Evolutionary conservation across 1,284 basidiomycete genomes (phyloP), one percentile per base, ranked within the genome.

Genomic region (Cryptococcus sp.): DNA sequence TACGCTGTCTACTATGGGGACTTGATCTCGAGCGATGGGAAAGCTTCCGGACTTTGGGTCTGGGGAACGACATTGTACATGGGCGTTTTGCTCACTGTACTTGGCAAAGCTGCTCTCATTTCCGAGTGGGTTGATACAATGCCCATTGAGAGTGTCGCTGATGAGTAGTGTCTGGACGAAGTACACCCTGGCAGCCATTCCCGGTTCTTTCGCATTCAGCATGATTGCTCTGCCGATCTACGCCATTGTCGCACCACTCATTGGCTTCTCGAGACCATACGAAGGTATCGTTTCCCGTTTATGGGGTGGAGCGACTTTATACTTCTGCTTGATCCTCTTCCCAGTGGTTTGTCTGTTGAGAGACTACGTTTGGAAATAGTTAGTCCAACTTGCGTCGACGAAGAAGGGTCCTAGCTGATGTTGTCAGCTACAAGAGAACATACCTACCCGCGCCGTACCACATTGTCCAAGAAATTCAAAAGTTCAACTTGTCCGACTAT

Each of bases 401-500:
- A 24, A 28, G 18, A 3, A 28, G 25, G n/a, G 25, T 18, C 32
- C 32, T 34, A 9, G 16, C 32, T 34, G 32, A 34, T 16, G 16
- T 34, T 16, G 9, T 9, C 66, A 92, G 89, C 72, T 96, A 94
- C 71, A 84, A 85, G 58, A 81, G 94, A 57, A 94, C 94, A 25
- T 98, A 97, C 74, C 77, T 78, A 57, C 96, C 96, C 1, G 81
- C 85, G 45, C 85, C 91, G 16, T 98, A 98, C 74, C 94, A 99
- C 72, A 91, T 98, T 60, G 92, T 94, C 0, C 94, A 98, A 70
- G 96, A 98, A 74, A 80, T 82, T 48, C 91, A 93, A 76, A 97
- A 97, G 77, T 97, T 96, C 79, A 96, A 97, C 71, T 85, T 97
- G 56, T 91, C 92, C 9, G 96, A 99, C 70, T 97, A 98, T 72